Evolutionary conservation across 2,329 filamentous ascomycete genomes (phyloP).

Genomic region (Exophiala mesophila): DNA sequence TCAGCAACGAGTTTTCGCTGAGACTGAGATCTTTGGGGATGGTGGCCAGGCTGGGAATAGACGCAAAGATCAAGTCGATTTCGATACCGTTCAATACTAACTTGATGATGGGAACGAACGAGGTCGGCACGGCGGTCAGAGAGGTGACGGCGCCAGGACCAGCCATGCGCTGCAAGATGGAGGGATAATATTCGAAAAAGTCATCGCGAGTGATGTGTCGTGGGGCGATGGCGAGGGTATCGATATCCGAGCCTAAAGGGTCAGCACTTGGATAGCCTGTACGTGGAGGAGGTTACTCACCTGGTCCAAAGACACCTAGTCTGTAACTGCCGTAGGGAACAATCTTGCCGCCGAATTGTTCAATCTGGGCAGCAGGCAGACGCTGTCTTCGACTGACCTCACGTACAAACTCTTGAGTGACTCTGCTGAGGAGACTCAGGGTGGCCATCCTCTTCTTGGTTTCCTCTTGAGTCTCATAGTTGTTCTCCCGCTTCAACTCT

Average conservation of each 20-base stretch:
- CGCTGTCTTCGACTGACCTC: slow-evolving; percentile 69
- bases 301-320: slow-evolving; percentile 84
- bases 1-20: slow-evolving; percentile 76
- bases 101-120: slow-evolving; percentile 96
- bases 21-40: slow-evolving; percentile 69
- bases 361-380: slow-evolving; percentile 70
- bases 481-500: slow-evolving; percentile 83
- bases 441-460: slow-evolving; percentile 74
- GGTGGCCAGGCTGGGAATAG: slow-evolving; percentile 64
- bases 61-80: slow-evolving; percentile 88
- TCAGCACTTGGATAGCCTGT: slow-evolving; percentile 6
- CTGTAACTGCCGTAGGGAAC: slow-evolving; percentile 96
- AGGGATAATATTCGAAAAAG: slow-evolving; percentile 88
- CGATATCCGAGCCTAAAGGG: slow-evolving; percentile 79
- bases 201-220: slow-evolving; percentile 84
- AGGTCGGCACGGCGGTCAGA: slow-evolving; percentile 78
- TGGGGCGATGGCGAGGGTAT: slow-evolving; percentile 87
- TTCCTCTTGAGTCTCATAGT: slow-evolving; percentile 79
- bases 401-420: slow-evolving; percentile 82
- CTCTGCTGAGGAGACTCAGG: slow-evolving; percentile 68
- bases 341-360: slow-evolving; percentile 82
- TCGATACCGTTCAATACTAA: slow-evolving; percentile 86
- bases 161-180: slow-evolving; percentile 69
- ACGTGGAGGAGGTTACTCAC: slow-evolving; percentile 33
- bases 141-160: slow-evolving; percentile 76